phyloP scores from a whole-genome alignment of 78 protist species.

The Planoprotostelium fungivorum region DNA sequence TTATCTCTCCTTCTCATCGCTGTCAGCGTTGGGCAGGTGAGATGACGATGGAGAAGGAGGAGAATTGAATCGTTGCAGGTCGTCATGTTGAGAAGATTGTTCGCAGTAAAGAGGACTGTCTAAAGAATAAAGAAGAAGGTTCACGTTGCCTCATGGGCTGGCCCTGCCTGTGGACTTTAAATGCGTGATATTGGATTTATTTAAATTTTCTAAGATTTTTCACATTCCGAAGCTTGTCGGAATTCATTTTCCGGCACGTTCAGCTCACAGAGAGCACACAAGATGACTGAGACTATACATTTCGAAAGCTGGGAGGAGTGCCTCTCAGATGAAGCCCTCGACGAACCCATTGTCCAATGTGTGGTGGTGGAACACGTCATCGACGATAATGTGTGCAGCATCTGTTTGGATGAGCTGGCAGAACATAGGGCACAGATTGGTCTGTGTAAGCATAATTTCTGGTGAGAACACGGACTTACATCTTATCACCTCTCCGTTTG shows the following conservation, averaged over 20 bases:
- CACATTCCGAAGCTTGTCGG: background rate
- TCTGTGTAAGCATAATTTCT: background rate
- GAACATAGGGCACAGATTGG: background rate
- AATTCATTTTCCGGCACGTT: background rate
- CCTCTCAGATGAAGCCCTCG: too few species aligned
- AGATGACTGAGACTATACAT: background rate
- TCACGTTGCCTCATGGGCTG: too few species aligned
- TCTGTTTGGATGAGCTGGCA: background rate
- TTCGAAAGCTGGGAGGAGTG: background rate
- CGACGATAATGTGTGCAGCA: background rate
- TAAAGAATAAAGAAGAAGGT: too few species aligned
- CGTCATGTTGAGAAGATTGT: background rate
- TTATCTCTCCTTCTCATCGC: background rate
- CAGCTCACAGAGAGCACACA: background rate
- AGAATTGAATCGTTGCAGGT: background rate
- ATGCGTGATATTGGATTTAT: background rate
- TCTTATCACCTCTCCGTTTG: background rate
- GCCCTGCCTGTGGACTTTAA: background rate
- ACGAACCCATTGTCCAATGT: too few species aligned
- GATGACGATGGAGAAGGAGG: background rate
- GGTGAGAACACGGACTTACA: background rate
- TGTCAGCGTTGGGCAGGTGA: background rate
- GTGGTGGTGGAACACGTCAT: background rate
- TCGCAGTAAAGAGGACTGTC: background rate
- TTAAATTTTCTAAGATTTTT: background rate